These are phyloP conservation scores for Apium graveolens DNA, from an alignment of 129 eudicot genomes.

Conservation along the genomic window DNA sequence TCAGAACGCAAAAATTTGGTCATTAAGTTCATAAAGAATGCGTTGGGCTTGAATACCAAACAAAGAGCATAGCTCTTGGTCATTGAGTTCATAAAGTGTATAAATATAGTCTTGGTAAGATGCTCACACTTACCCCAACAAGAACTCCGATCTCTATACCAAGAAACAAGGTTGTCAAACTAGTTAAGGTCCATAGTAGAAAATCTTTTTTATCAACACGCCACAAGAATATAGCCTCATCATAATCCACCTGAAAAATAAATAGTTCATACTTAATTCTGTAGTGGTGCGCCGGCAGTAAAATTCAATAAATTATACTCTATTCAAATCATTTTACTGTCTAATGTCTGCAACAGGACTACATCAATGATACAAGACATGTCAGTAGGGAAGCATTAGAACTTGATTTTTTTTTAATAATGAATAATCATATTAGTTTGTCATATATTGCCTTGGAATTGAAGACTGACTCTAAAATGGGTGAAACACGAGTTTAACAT, in stretches of 20 bases:
- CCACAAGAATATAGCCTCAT: conserved; percentile 92
- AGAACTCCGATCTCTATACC: conserved; percentile 97
- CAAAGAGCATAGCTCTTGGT: not conserved
- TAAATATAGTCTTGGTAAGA: not conserved
- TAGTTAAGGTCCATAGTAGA: conserved; percentile 80
- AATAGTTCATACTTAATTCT: not conserved
- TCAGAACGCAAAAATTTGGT: not conserved
- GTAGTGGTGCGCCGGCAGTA: conserved; percentile 5
- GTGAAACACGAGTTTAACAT: too few species aligned
- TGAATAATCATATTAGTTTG: not conserved
- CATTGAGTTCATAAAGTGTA: not conserved
- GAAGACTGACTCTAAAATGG: not conserved
- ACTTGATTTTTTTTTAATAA: not conserved
- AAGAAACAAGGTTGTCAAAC: conserved; percentile 69
- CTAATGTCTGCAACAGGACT: not conserved
- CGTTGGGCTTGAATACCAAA: not conserved
- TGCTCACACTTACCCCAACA: conserved; percentile 65
- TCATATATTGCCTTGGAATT: not conserved
- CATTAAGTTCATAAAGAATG: not conserved
- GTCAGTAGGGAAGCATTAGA: not conserved
- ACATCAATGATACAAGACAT: not conserved
- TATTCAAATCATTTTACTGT: not conserved
- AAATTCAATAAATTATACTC: not conserved
- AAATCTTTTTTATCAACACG: conserved; percentile 86
- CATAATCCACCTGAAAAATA: conserved; percentile 82